phyloP scores from a whole-genome alignment of 352 stramenopile genomes.

The Pythium brassicae region DNA sequence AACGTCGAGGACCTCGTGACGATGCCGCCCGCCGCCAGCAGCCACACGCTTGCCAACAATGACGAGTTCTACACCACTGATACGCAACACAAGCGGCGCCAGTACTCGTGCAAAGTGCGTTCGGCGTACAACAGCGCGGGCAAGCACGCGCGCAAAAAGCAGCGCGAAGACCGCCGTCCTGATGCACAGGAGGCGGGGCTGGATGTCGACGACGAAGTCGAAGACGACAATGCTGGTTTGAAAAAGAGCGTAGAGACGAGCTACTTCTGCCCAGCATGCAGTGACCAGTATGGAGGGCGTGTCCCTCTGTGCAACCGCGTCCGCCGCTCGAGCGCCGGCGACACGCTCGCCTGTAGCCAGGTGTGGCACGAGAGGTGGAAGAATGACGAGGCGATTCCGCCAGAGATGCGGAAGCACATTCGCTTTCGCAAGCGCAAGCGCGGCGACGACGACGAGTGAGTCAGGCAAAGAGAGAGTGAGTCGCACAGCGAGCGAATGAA shows the following conservation, averaged over 20 bases:
- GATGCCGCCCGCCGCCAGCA: background rate
- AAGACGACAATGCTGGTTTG: background rate
- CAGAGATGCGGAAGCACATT: slow-evolving; percentile 10
- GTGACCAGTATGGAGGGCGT: slow-evolving; percentile 3
- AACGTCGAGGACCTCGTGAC: slow-evolving; percentile 13
- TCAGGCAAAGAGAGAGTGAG: too few species aligned
- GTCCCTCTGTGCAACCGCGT: slow-evolving; percentile 17
- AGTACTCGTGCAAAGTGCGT: slow-evolving; percentile 20
- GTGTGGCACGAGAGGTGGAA: slow-evolving; percentile 20
- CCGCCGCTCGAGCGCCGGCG: background rate
- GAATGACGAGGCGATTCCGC: slow-evolving; percentile 11
- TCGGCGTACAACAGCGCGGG: slow-evolving; percentile 3
- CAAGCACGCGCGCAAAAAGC: too few species aligned
- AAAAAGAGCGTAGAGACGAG: slow-evolving; percentile 12
- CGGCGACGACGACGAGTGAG: background rate
- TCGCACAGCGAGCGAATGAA: too few species aligned
- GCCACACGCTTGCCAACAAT: slow-evolving; percentile 9
- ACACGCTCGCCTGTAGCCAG: slow-evolving; percentile 14
- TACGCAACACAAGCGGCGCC: slow-evolving; percentile 10
- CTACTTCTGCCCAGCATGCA: slow-evolving; percentile 15
- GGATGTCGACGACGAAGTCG: too few species aligned
- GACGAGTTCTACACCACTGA: slow-evolving; percentile 9
- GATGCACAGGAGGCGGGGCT: too few species aligned
- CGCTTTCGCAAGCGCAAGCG: slow-evolving; percentile 6
- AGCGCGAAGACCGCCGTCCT: too few species aligned